These are phyloP conservation scores for Brettanomyces nanus DNA, from an alignment of 805 yeast genomes.

Conservation along the genomic window DNA sequence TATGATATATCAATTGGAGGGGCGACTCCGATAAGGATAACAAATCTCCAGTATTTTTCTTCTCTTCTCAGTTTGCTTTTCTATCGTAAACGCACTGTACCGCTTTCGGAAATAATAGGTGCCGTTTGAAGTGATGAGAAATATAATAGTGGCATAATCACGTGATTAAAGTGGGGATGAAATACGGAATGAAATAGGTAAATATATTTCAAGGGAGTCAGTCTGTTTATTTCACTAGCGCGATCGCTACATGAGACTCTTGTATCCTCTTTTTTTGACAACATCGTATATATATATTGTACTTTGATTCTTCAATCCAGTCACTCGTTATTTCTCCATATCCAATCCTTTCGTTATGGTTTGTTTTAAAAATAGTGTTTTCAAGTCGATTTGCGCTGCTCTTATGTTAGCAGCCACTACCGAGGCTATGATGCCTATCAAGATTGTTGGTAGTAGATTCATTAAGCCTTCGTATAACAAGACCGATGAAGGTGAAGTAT, in stretches of 20 bases:
- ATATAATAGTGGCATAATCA: no score
- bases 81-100: no score
- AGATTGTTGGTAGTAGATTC: conserved; percentile 48
- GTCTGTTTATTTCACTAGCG: neutral
- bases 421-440: conserved; percentile 49
- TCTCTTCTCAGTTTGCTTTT: no score
- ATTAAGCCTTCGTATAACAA: conserved; percentile 38
- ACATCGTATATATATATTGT: neutral
- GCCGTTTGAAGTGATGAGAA: no score
- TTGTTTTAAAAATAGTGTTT: neutral
- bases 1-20: neutral
- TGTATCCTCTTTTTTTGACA: neutral
- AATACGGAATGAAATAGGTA: no score
- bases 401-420: conserved; percentile 2
- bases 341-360: neutral
- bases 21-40: no score
- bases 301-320: no score
- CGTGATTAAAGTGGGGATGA: no score
- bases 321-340: neutral
- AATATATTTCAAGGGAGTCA: no score
- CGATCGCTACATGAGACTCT: neutral
- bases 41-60: no score
- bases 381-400: neutral
- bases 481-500: conserved; percentile 43
- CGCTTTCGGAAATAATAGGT: no score